phyloP scores from a whole-genome alignment of 352 stramenopile genomes.

The Phytophthora macrochlamydospora region DNA sequence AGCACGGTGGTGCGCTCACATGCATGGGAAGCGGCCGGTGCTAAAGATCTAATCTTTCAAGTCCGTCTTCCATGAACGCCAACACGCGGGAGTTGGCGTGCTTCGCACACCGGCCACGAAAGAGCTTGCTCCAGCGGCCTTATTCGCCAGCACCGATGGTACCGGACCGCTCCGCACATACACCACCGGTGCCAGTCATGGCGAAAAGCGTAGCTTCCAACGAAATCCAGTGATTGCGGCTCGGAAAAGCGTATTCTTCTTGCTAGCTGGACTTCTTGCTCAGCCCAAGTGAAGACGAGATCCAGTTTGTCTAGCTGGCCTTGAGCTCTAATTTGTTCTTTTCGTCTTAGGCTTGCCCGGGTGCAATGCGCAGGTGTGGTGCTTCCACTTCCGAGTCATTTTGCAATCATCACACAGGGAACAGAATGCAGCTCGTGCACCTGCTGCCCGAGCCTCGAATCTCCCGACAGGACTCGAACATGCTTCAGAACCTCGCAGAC shows the following conservation, averaged over 20 bases:
- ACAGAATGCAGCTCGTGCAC: slow-evolving; percentile 33
- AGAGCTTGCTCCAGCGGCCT: too few relatives aligned
- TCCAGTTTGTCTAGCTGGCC: background rate
- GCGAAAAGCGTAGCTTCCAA: background rate
- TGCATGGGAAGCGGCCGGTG: too few relatives aligned
- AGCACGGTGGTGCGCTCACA: too few relatives aligned
- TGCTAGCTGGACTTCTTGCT: background rate
- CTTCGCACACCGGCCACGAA: too few relatives aligned
- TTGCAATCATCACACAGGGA: slow-evolving; percentile 10
- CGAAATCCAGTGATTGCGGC: background rate
- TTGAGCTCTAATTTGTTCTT: background rate
- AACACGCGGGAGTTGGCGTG: too few relatives aligned
- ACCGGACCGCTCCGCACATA: too few relatives aligned
- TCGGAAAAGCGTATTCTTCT: slow-evolving; percentile 2
- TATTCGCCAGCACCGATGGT: too few relatives aligned
- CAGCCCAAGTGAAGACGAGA: background rate
- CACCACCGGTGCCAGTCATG: background rate
- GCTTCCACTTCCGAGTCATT: slow-evolving; percentile 5
- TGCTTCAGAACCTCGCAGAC: slow-evolving; percentile 39
- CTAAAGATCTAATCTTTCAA: too few relatives aligned
- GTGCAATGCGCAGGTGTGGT: background rate
- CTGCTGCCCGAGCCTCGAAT: slow-evolving; percentile 39
- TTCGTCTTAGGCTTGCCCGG: background rate
- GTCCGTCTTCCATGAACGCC: too few relatives aligned
- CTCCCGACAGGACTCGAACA: slow-evolving; percentile 34